A percentile compares a stretch with the other conserved stretches of the same genome.
Conservation (phyloP, 2,329 filamentous ascomycete species). For the Botrytis porri region DNA sequence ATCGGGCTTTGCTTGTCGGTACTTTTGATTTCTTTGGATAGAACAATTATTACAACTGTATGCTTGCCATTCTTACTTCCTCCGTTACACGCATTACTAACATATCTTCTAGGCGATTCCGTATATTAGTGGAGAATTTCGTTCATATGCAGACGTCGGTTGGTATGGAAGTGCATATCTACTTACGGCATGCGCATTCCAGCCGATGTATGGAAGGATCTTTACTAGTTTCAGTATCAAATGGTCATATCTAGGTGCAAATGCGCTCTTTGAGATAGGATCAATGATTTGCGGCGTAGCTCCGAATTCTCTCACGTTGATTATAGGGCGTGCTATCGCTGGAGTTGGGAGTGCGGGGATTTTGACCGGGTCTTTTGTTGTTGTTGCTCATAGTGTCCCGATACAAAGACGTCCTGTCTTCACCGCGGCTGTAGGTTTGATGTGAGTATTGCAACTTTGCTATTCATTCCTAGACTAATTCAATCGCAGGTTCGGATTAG, state of each 20-base stretch:
- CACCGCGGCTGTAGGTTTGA: slow-evolving; percentile 57
- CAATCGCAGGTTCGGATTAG: slow-evolving; percentile 52
- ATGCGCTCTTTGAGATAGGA: slow-evolving; percentile 24
- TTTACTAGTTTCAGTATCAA: slow-evolving; percentile 13
- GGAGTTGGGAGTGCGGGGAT: slow-evolving; percentile 57
- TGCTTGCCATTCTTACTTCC: slow-evolving; percentile 39
- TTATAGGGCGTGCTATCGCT: slow-evolving; percentile 60
- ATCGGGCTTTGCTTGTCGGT: slow-evolving; percentile 33
- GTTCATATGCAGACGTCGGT: background rate
- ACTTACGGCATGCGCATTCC: slow-evolving; percentile 49
- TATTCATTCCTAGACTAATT: background rate
- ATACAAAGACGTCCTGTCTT: slow-evolving; percentile 56
- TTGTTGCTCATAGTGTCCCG: slow-evolving; percentile 59
- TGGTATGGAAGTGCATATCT: slow-evolving; percentile 53
- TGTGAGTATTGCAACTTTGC: slow-evolving; percentile 38
- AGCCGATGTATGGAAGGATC: slow-evolving; percentile 37
- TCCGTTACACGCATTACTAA: slow-evolving; percentile 42
- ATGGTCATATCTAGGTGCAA: slow-evolving; percentile 8
- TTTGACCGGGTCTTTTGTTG: slow-evolving; percentile 43
- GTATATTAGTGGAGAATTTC: slow-evolving; percentile 1
- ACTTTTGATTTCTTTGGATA: slow-evolving; percentile 36
- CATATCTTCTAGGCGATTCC: slow-evolving; percentile 43
- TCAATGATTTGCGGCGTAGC: slow-evolving; percentile 56
- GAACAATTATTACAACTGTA: slow-evolving; percentile 41
- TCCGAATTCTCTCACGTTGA: slow-evolving; percentile 58